Base-by-base conservation (phyloP, 176 grass and related monocot genomes). In the Triticum urartu region DNA sequence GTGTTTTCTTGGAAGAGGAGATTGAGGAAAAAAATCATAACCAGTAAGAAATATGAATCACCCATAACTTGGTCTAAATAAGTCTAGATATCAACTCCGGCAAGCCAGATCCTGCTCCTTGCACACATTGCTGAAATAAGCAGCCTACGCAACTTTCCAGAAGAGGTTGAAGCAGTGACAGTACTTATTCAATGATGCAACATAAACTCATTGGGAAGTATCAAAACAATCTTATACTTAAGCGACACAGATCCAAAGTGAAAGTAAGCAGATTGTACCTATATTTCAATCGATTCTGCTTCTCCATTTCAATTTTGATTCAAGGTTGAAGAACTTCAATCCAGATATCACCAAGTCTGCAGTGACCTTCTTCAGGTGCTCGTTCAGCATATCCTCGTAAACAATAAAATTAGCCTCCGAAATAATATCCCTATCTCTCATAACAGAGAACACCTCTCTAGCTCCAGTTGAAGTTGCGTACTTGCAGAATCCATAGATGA, bases 401-500 rank as follows among this genome's bases (percentile, higher is more conserved):
- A 90, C 74, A 86, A 98, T 95, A 88, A 80, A 94, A 80, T 89
- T 89, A 34, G 91, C 86, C 67, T 95, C 93, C 24, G 89, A 86
- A 70, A 98, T 83, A 79, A 92, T 83, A 71, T 81, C 85, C 30
- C 79, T 85, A 78, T 94, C 89, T 90, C 74, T 91, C 91, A 98
- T 89, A 79, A 82, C 83, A 75, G 88, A 54, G 43, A 95, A 89
- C 36, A 98, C 93, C 60, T 91, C 89, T 79, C 91, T 91, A 12
- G 91, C 96, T 82, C 95, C 91, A 84, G 69, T 84, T 72, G 96
- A 95, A 87, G 86, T 98, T 63, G 96, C 96, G 84, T 95, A 91
- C 84, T 94, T 94, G 85, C 93, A 98, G 89, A 95, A 98, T 47
- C 93, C 96, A 95, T 92, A 84, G 28, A 98, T 98, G 72, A 94